Percentiles rank a stretch among this genome's conserved stretches.
Evolutionary conservation across 1,139 yeast species (phyloP).

Genomic region (Meyerozyma guilliermondii): DNA sequence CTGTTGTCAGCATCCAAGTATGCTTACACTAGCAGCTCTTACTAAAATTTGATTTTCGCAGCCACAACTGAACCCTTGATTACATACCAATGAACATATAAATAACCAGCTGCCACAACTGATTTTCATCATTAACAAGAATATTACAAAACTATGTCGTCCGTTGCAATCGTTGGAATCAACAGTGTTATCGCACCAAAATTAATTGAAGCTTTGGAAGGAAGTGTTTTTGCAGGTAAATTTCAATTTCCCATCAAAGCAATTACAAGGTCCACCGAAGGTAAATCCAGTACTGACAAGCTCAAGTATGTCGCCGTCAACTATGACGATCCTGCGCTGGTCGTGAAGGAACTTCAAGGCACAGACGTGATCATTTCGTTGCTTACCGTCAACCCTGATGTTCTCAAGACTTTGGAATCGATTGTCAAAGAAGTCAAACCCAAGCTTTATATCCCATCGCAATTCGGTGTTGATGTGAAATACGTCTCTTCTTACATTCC

Average conservation of each 20-base stretch:
- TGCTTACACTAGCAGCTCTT: neutral
- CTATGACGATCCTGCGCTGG: constrained; percentile 15
- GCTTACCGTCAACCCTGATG: constrained; percentile 21
- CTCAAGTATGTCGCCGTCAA: constrained; percentile 37
- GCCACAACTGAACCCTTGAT: neutral
- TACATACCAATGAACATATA: neutral
- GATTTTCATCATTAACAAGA: no score
- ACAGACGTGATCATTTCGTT: constrained; percentile 50
- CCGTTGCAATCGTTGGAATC: constrained; percentile 51
- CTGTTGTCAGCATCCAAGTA: neutral
- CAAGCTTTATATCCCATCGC: constrained; percentile 56
- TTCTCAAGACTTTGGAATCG: constrained; percentile 22
- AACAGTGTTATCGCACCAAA: constrained; percentile 50
- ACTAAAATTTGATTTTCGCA: neutral
- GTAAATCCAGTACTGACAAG: constrained; percentile 27
- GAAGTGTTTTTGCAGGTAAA: constrained; percentile 38
- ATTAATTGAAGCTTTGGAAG: constrained; percentile 38
- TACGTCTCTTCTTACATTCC: constrained; percentile 21
- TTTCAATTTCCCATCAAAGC: constrained; percentile 47
- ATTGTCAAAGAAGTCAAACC: constrained; percentile 40
- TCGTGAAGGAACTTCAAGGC: constrained; percentile 36
- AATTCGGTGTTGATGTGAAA: constrained; percentile 48
- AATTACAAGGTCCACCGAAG: constrained; percentile 40
- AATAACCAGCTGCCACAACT: neutral
- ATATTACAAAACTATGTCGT: neutral